Evolutionary conservation across 305 asterid species (phyloP).

Genomic region (Fraxinus nigra): DNA sequence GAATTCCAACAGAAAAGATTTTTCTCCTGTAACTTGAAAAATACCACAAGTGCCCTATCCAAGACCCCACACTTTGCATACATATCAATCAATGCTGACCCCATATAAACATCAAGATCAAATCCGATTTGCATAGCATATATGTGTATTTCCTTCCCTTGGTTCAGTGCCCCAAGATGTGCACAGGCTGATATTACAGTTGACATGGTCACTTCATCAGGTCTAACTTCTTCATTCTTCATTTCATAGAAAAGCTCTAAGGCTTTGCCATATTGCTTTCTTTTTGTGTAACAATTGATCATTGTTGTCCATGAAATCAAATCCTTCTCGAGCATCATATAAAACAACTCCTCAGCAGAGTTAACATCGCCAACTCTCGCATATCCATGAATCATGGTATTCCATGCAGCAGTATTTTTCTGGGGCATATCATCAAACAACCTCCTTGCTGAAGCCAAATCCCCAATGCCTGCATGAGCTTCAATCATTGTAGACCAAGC

Average conservation of each 20-base stretch:
- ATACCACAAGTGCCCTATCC: slow-evolving; percentile 61
- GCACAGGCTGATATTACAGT: slow-evolving; percentile 72
- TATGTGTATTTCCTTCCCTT: slow-evolving; percentile 58
- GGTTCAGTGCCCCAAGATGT: slow-evolving; percentile 61
- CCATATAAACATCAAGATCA: slow-evolving; percentile 53
- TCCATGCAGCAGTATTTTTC: slow-evolving; percentile 49
- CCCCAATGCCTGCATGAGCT: slow-evolving; percentile 44
- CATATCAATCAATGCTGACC: slow-evolving; percentile 73
- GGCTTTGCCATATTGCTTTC: slow-evolving; percentile 45
- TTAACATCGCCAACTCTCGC: slow-evolving; percentile 52
- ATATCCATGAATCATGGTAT: slow-evolving; percentile 56
- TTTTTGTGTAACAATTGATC: slow-evolving; percentile 56
- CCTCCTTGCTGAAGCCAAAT: slow-evolving; percentile 47
- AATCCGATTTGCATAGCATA: slow-evolving; percentile 33
- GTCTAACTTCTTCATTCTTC: slow-evolving; percentile 40
- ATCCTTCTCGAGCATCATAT: slow-evolving; percentile 42
- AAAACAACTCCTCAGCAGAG: slow-evolving; percentile 52
- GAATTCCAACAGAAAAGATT: slow-evolving; percentile 76
- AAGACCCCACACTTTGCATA: slow-evolving; percentile 71
- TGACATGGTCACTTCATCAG: slow-evolving; percentile 74
- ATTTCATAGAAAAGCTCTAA: slow-evolving; percentile 48
- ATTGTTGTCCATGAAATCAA: slow-evolving; percentile 76
- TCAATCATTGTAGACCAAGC: slow-evolving; percentile 62
- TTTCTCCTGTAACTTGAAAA: slow-evolving; percentile 58
- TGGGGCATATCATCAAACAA: slow-evolving; percentile 59